These are phyloP conservation scores for Pistacia atlantica DNA, from an alignment of 345 rosid species.

Conservation along the genomic window DNA sequence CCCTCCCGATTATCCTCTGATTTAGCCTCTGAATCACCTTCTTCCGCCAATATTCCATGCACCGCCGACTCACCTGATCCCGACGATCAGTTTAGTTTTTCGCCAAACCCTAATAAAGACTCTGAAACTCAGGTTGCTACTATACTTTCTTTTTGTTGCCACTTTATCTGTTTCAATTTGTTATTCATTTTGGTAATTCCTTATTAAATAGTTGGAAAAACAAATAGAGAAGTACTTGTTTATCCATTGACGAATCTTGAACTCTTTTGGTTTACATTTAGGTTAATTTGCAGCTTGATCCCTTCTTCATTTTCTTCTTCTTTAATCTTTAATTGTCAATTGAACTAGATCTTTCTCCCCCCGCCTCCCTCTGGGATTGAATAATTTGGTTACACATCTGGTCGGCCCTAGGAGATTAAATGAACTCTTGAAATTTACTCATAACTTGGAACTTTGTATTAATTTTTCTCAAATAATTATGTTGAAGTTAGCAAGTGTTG, in stretches of 20 bases:
- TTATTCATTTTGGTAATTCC: not conserved
- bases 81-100: constrained; percentile 45
- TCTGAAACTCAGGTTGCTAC: constrained; percentile 54
- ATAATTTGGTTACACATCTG: not conserved
- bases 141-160: not conserved
- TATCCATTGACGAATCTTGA: not conserved
- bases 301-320: not conserved
- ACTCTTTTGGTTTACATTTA: not conserved
- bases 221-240: too few relatives aligned
- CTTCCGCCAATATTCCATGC: constrained; percentile 35
- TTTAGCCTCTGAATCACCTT: constrained; percentile 36
- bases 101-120: constrained; percentile 50
- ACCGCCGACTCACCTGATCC: constrained; percentile 55
- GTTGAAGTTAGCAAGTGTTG: too few relatives aligned
- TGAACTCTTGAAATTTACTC: not conserved
- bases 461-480: too few relatives aligned
- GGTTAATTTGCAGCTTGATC: not conserved
- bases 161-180: constrained; percentile 3
- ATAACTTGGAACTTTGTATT: not conserved
- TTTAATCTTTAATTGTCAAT: not conserved
- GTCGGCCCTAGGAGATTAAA: not conserved
- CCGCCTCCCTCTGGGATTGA: not conserved
- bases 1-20: constrained; percentile 36
- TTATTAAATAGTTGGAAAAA: not conserved
- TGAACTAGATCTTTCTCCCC: not conserved